Conservation (phyloP, 345 rosid species). For the Barbarea vulgaris region DNA sequence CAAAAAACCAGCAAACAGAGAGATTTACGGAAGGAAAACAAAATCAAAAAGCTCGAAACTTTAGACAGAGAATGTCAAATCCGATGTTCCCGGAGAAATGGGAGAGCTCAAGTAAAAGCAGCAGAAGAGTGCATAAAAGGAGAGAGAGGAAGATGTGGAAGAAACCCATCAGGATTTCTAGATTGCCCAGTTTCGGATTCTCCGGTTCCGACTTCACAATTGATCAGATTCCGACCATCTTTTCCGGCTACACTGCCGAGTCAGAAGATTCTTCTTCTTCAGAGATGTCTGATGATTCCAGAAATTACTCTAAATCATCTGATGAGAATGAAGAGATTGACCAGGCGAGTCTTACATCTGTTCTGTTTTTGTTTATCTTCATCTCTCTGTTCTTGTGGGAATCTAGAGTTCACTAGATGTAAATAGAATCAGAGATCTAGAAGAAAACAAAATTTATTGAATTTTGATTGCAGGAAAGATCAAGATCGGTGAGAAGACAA, state of each 20-base stretch:
- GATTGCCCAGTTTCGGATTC: constrained; percentile 45
- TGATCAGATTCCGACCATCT: constrained; percentile 33
- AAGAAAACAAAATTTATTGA: background rate
- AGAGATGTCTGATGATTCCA: constrained; percentile 43
- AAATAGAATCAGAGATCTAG: constrained; percentile 31
- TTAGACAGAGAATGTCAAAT: constrained; percentile 25
- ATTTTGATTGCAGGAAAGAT: constrained; percentile 47
- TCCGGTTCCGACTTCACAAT: constrained; percentile 34
- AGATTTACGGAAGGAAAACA: constrained; percentile 16
- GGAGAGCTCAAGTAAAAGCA: constrained; percentile 37
- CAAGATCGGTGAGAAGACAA: constrained; percentile 42
- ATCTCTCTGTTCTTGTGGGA: constrained; percentile 27
- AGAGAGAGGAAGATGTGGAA: constrained; percentile 47
- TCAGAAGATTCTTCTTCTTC: constrained; percentile 44
- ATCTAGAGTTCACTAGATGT: constrained; percentile 19
- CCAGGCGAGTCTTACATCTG: constrained; percentile 35
- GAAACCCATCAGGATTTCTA: constrained; percentile 50
- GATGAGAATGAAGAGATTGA: constrained; percentile 31
- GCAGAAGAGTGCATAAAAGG: constrained; percentile 29
- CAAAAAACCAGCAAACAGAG: constrained; percentile 3
- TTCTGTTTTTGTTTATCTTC: background rate
- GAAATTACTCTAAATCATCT: constrained; percentile 37
- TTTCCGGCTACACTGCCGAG: constrained; percentile 45
- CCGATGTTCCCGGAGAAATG: constrained; percentile 37
- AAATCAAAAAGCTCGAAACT: constrained; percentile 23